A percentile compares a stretch with the other conserved stretches of the same genome.
phyloP scores from a whole-genome alignment of 2,329 filamentous ascomycete species.

The Zalaria obscura region DNA sequence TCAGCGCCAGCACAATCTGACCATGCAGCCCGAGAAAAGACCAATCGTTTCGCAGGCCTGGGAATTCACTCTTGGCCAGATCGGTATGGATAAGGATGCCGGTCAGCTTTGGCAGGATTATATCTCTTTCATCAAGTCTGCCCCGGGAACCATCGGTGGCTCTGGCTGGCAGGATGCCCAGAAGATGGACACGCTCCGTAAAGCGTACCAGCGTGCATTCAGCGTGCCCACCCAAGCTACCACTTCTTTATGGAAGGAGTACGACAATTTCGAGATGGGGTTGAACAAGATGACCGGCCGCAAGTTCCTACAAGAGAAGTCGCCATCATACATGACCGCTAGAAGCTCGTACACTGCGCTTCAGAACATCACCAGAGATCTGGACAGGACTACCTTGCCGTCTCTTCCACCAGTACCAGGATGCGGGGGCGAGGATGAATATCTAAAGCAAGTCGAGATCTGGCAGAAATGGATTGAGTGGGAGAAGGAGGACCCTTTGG shows the following conservation, averaged over 20 bases:
- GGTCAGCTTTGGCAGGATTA: constrained; percentile 90
- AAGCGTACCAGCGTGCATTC: constrained; percentile 83
- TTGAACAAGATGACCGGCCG: constrained; percentile 87
- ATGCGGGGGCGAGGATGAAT: constrained; percentile 78
- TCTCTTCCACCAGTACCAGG: constrained; percentile 69
- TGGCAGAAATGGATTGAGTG: constrained; percentile 93
- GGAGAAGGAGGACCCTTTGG: constrained; percentile 87
- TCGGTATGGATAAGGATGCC: constrained; percentile 83
- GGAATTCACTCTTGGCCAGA: constrained; percentile 77
- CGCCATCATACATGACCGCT: constrained; percentile 89
- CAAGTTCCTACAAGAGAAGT: constrained; percentile 87
- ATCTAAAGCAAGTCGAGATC: constrained; percentile 64
- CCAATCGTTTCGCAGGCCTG: constrained; percentile 73
- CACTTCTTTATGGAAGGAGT: constrained; percentile 87
- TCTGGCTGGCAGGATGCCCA: constrained; percentile 91
- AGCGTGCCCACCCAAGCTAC: constrained; percentile 73
- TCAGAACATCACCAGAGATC: constrained; percentile 69
- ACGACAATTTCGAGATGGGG: constrained; percentile 89
- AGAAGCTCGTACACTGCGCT: constrained; percentile 78
- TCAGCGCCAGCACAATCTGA: constrained; percentile 77
- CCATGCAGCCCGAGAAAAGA: constrained; percentile 63
- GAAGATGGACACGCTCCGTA: constrained; percentile 89
- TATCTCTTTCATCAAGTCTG: constrained; percentile 79
- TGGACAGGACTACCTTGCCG: constrained; percentile 67
- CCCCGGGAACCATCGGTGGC: constrained; percentile 68